Percentiles rank a stretch among this genome's conserved stretches.
Evolutionary conservation across 202 grass and related monocot species (phyloP).

Genomic region (Miscanthus sacchariflorus): DNA sequence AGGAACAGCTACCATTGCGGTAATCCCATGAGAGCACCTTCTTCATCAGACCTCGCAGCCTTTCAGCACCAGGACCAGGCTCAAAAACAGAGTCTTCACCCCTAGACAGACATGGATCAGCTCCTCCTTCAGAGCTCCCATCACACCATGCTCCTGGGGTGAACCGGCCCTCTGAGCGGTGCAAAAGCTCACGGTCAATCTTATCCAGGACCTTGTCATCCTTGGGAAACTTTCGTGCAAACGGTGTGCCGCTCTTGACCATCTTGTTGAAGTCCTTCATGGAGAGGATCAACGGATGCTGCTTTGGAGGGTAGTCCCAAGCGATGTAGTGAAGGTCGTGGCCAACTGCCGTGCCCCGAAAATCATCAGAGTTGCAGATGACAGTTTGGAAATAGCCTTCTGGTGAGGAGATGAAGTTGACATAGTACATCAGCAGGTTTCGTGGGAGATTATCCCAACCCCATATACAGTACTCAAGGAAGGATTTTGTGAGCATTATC

Average conservation of each 20-base stretch:
- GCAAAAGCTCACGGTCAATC: slow-evolving; percentile 81
- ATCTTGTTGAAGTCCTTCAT: slow-evolving; percentile 41
- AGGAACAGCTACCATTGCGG: slow-evolving; percentile 84
- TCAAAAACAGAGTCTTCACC: slow-evolving; percentile 69
- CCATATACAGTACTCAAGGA: slow-evolving; percentile 67
- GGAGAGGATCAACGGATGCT: slow-evolving; percentile 54
- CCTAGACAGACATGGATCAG: slow-evolving; percentile 66
- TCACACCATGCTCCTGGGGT: slow-evolving; percentile 88
- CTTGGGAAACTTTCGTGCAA: slow-evolving; percentile 93
- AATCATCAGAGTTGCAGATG: slow-evolving; percentile 82
- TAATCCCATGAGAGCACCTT: slow-evolving; percentile 77
- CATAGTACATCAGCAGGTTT: slow-evolving; percentile 89
- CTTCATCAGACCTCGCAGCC: slow-evolving; percentile 74
- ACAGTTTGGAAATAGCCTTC: slow-evolving; percentile 96
- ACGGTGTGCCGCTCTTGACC: slow-evolving; percentile 58
- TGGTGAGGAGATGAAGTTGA: slow-evolving; percentile 92
- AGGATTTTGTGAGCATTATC: slow-evolving; percentile 84
- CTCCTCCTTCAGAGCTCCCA: slow-evolving; percentile 56
- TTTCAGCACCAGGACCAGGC: slow-evolving; percentile 69
- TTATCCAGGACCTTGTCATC: slow-evolving; percentile 71
- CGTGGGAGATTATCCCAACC: slow-evolving; percentile 89
- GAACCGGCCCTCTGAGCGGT: slow-evolving; percentile 72
- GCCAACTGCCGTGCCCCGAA: slow-evolving; percentile 66
- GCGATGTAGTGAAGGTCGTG: slow-evolving; percentile 94
- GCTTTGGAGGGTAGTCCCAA: slow-evolving; percentile 51